phyloP scores from a whole-genome alignment of 192 early-diverging fungal genomes.

The Entomortierella chlamydospora region DNA sequence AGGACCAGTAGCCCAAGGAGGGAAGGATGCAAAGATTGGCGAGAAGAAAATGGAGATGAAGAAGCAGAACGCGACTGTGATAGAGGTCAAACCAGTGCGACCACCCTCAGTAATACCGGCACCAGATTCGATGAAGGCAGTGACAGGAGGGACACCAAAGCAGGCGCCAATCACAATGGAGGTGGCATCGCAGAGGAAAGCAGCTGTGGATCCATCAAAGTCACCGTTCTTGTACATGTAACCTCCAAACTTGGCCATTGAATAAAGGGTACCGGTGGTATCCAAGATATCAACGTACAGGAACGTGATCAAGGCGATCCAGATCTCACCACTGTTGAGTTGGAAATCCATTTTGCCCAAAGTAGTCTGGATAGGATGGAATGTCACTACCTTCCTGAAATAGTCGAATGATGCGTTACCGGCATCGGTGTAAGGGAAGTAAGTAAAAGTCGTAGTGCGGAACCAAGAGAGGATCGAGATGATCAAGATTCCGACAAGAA shows the following conservation, averaged over 20 bases:
- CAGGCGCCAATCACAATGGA: conserved; percentile 73
- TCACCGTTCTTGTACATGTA: conserved; percentile 79
- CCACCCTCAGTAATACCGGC: conserved; percentile 88
- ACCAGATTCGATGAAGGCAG: conserved; percentile 86
- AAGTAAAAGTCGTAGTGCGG: conserved; percentile 73
- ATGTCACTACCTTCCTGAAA: conserved; percentile 77
- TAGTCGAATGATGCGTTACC: conserved; percentile 75
- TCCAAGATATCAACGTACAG: conserved; percentile 90
- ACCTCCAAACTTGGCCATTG: conserved; percentile 86
- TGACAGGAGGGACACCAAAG: conserved; percentile 81
- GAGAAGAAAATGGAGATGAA: conserved; percentile 85
- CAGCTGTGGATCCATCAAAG: conserved; percentile 80
- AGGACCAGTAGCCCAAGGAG: conserved; percentile 89
- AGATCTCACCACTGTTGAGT: conserved; percentile 68
- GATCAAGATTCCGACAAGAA: conserved; percentile 77
- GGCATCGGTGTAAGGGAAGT: conserved; percentile 75
- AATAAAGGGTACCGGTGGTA: conserved; percentile 86
- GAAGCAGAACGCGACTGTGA: conserved; percentile 75
- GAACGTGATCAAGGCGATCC: conserved; percentile 87
- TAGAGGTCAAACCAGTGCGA: conserved; percentile 81
- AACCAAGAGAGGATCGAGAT: conserved; percentile 83
- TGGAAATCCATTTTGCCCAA: conserved; percentile 74
- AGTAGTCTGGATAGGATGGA: conserved; percentile 70
- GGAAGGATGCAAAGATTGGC: conserved; percentile 89
- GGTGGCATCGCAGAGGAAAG: conserved; percentile 81